Conservation (phyloP, 805 yeast genomes). For the Schizosaccharomyces cryophilus region DNA sequence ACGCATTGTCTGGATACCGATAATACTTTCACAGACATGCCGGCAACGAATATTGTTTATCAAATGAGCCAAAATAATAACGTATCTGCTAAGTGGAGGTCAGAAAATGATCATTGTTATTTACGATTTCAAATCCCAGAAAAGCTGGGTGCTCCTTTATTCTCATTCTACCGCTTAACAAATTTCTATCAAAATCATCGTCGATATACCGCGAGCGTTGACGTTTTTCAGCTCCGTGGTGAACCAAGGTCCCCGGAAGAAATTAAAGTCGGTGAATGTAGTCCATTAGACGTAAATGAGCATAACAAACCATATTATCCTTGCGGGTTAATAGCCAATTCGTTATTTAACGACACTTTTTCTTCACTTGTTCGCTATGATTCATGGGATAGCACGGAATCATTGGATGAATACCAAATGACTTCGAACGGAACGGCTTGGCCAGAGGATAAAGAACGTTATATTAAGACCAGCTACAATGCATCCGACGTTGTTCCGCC, state of each 20-base stretch:
- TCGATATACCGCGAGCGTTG: constrained; percentile 68
- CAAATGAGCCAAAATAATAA: not conserved
- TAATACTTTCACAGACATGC: not conserved
- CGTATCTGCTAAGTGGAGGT: not conserved
- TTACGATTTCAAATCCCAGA: constrained; percentile 49
- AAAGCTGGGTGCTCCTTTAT: constrained; percentile 45
- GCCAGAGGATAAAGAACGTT: constrained; percentile 51
- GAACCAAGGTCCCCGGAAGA: constrained; percentile 30
- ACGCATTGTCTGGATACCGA: constrained; percentile 39
- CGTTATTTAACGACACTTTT: constrained; percentile 73
- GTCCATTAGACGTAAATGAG: constrained; percentile 28
- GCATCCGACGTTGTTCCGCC: constrained; percentile 68
- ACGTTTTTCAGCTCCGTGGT: constrained; percentile 60
- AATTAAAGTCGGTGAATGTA: constrained; percentile 30
- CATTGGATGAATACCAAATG: constrained; percentile 14
- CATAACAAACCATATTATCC: constrained; percentile 53
- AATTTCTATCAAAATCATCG: constrained; percentile 88
- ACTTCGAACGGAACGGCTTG: constrained; percentile 53
- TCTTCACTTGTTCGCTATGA: constrained; percentile 12
- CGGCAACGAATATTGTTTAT: not conserved
- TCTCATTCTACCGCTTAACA: constrained; percentile 60
- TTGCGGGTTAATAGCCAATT: constrained; percentile 86
- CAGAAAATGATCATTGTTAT: constrained; percentile 22
- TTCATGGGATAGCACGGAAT: not conserved
- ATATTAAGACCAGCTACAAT: constrained; percentile 45